Percentiles rank a stretch among this genome's conserved stretches.
phyloP scores from a whole-genome alignment of 495 filamentous ascomycete species.

The Talaromyces ruber region DNA sequence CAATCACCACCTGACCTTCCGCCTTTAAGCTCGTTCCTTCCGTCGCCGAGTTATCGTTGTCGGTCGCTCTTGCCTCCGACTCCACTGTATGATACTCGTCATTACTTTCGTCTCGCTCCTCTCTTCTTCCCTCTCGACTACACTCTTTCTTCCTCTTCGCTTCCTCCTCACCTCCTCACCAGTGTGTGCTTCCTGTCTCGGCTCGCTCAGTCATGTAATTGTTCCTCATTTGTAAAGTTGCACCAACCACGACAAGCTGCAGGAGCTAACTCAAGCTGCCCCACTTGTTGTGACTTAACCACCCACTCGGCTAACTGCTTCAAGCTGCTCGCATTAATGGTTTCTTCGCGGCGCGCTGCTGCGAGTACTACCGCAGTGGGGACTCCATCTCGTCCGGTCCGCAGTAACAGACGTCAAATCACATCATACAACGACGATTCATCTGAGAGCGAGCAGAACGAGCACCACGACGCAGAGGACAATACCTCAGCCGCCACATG shows the following conservation, averaged over 20 bases:
- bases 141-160: not conserved
- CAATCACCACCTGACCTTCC: not conserved
- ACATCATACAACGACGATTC: slow-evolving; percentile 33
- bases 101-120: not conserved
- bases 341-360: not conserved
- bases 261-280: not conserved
- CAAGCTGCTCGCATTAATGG: not conserved
- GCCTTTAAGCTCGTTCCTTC: not conserved
- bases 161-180: not conserved
- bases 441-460: slow-evolving; percentile 1
- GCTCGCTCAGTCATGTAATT: not conserved
- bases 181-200: not conserved
- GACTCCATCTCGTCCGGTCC: slow-evolving; percentile 24
- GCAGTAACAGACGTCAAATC: slow-evolving; percentile 29
- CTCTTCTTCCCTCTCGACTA: not conserved
- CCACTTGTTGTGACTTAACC: not conserved
- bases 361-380: slow-evolving; percentile 2
- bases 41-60: not conserved
- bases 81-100: not conserved
- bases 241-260: not conserved
- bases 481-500: not conserved
- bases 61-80: not conserved
- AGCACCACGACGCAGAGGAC: not conserved
- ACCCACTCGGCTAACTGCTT: not conserved
- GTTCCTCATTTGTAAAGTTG: not conserved